Conservation (phyloP, 495 filamentous ascomycete genomes). For the Annulohypoxylon stygium region DNA sequence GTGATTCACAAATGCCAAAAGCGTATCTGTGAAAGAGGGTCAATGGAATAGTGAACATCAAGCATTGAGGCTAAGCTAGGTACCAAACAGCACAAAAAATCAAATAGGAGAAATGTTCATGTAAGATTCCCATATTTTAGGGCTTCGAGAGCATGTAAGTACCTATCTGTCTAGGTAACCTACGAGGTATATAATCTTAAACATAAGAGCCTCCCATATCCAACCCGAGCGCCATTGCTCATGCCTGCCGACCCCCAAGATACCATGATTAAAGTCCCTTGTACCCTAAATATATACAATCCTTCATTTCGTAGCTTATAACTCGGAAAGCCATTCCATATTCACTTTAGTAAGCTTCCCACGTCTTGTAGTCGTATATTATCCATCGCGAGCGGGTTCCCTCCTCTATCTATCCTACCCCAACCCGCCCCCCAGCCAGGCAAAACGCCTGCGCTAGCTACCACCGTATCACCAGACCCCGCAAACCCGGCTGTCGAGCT, state of each 20-base stretch:
- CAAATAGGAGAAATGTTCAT: not conserved
- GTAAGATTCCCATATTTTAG: not conserved
- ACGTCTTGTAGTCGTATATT: conserved; percentile 53
- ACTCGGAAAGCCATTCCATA: conserved; percentile 5
- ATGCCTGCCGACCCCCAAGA: conserved; percentile 10
- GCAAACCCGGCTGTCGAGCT: conserved; percentile 46
- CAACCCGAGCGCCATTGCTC: conserved; percentile 30
- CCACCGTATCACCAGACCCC: conserved; percentile 39
- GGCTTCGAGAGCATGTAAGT: not conserved
- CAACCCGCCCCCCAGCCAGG: conserved; percentile 56
- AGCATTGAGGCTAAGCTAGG: not conserved
- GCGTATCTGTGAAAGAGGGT: not conserved
- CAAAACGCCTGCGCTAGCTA: conserved; percentile 40
- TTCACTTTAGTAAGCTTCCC: conserved; percentile 45
- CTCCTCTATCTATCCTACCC: conserved; percentile 53
- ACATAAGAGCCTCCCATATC: conserved; percentile 11
- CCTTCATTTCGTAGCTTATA: not conserved
- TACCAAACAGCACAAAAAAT: not conserved
- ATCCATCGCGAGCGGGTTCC: conserved; percentile 43
- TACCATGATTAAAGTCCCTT: conserved; percentile 4
- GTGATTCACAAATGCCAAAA: too few relatives aligned
- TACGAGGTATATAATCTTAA: conserved; percentile 7
- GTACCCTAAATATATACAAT: conserved; percentile 17
- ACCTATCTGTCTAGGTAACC: not conserved
- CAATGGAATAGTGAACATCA: not conserved